Percentiles rank a stretch among this genome's conserved stretches.
Evolutionary conservation across 2,329 filamentous ascomycete genomes (phyloP).

Genomic region (Tympanopsis confertula): DNA sequence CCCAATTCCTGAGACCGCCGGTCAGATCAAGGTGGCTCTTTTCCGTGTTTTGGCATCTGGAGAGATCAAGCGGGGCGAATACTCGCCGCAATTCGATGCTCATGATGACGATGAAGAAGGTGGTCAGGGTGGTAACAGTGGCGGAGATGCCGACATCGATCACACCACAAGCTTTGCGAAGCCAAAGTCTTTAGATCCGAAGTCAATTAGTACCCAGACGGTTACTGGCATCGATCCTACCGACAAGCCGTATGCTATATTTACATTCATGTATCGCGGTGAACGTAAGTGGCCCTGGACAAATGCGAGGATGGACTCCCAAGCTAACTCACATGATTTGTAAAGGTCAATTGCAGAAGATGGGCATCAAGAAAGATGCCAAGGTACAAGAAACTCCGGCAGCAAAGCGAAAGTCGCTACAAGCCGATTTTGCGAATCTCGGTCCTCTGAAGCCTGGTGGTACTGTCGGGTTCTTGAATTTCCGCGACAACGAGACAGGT

Average conservation of each 20-base stretch:
- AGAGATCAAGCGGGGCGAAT: constrained; percentile 95
- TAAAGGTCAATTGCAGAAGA: constrained; percentile 88
- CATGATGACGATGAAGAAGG: constrained; percentile 81
- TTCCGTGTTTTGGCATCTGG: constrained; percentile 91
- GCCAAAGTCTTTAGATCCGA: constrained; percentile 88
- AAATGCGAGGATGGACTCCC: background rate
- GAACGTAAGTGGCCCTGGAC: constrained; percentile 59
- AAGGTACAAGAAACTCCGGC: constrained; percentile 54
- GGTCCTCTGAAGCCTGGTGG: constrained; percentile 77
- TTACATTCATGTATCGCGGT: constrained; percentile 95
- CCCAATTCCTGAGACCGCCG: constrained; percentile 83
- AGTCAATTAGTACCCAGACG: constrained; percentile 95
- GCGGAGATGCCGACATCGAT: constrained; percentile 73
- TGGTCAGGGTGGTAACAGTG: constrained; percentile 20
- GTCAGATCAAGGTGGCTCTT: constrained; percentile 95
- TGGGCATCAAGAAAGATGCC: constrained; percentile 68
- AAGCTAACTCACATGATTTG: background rate
- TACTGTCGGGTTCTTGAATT: constrained; percentile 79
- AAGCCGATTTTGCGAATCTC: constrained; percentile 75
- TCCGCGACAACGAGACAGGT: constrained; percentile 50
- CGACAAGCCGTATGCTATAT: constrained; percentile 89
- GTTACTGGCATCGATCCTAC: constrained; percentile 96
- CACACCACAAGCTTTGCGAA: constrained; percentile 97
- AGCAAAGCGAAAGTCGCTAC: constrained; percentile 69
- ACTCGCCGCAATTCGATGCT: constrained; percentile 92